Evolutionary conservation across 129 eudicot genomes (phyloP).

Genomic region (Tagetes patula): DNA sequence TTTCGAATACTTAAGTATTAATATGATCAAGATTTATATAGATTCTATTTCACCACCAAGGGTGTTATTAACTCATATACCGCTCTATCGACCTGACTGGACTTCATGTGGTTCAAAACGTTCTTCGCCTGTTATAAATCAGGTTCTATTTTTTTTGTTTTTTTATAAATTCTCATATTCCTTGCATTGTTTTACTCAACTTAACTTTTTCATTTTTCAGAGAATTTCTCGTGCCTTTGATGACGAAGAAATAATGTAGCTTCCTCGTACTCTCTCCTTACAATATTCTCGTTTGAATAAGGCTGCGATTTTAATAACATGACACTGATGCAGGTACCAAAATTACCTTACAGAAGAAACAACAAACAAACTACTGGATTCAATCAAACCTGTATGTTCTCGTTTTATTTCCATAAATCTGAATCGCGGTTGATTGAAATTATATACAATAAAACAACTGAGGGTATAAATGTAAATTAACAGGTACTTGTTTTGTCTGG

Average conservation of each 20-base stretch:
- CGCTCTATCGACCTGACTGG: constrained; percentile 78
- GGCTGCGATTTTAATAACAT: constrained; percentile 11
- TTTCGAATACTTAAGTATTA: not conserved
- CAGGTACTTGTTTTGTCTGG: constrained; percentile 91
- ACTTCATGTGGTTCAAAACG: constrained; percentile 92
- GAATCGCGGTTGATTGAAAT: constrained; percentile 9
- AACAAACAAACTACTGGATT: constrained; percentile 55
- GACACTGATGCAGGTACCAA: constrained; percentile 69
- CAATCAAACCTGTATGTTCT: constrained; percentile 71
- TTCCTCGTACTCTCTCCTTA: constrained; percentile 19
- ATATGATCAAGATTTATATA: constrained; percentile 27
- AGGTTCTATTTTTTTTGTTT: constrained; percentile 38
- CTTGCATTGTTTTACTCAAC: not conserved
- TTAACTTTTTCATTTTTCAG: constrained; percentile 48
- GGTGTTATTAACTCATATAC: constrained; percentile 86
- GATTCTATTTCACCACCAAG: constrained; percentile 54
- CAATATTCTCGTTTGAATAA: constrained; percentile 2
- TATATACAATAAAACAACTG: not conserved
- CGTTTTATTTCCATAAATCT: constrained; percentile 20
- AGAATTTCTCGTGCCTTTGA: constrained; percentile 51
- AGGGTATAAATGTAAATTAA: constrained; percentile 20
- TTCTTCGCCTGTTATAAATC: constrained; percentile 69
- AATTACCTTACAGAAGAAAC: constrained; percentile 68
- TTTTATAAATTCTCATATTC: not conserved
- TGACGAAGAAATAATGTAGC: constrained; percentile 61